Evolutionary conservation across 495 filamentous ascomycete genomes (phyloP), one percentile per base, ranked within the genome.

Genomic region (Pyrenula aspistea): DNA sequence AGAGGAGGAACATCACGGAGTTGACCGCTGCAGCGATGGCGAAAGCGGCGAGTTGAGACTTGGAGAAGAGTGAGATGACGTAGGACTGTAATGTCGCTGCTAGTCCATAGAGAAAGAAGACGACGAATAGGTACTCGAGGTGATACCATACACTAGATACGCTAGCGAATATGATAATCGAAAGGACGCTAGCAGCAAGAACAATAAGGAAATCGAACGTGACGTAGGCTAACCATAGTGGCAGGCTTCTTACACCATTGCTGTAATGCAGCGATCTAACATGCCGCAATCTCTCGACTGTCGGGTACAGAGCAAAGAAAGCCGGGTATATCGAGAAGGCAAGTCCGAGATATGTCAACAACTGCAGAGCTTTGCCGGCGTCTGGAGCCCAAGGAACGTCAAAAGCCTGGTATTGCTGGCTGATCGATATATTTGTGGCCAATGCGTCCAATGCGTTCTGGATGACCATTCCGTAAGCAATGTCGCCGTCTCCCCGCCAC

Each of bases 301-400:
- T 93, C 22, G 88, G 87, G 68, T 95, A 95, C 19, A 95, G 76
- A 1, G 85, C 82, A 62, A 93, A 94, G 71, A 95, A 89, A 23
- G 82, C 88, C 2, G 90, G 90, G 65, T 83, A 93, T 0, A 82
- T 83, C 19, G 78, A 74, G 73, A 91, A 82, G 15, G 82, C 86
- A 1, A 95, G 74, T 23, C 86, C 82, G 61, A 90, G 82, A 66
- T 95, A 95, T 11, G 85, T 75, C 23, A 91, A 72, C 15, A 94
- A 73, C 67, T 93, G 86, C 22, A 95, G 72, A n/a, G 83, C 83
- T 49, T 89, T 74, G 10, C 86, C 88, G 1, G 78, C 77, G 22
- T 72, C 71, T 0, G 83, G 78, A 10, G 76, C 63, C 71, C 79
- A 89, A 19, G 87, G 82, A 12, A 80, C 75, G 62, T 87, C 86